Conservation (phyloP, 768 basidiomycete genomes). For the Panaeolus papilionaceus region DNA sequence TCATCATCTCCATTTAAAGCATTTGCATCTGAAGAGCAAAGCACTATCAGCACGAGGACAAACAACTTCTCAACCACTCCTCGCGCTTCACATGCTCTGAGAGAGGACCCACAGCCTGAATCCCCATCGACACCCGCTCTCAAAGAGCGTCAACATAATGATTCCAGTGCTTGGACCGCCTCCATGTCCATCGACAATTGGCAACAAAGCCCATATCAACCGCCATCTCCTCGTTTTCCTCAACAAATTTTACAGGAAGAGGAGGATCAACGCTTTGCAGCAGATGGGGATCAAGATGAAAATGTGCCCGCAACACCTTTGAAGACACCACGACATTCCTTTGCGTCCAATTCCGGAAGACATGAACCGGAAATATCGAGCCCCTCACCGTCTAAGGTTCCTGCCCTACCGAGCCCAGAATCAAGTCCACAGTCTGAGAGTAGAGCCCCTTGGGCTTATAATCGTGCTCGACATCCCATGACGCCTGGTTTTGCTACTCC, state of each 20-base stretch:
- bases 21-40: neutral
- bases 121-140: neutral
- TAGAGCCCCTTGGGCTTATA: neutral
- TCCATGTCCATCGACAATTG: slow-evolving; percentile 4
- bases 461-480: slow-evolving; percentile 16
- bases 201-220: slow-evolving; percentile 2
- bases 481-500: slow-evolving; percentile 40
- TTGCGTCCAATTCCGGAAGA: neutral
- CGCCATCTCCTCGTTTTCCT: neutral
- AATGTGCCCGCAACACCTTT: neutral
- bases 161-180: slow-evolving; percentile 5
- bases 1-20: neutral
- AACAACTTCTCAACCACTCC: neutral
- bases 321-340: neutral
- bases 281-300: neutral
- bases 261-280: neutral
- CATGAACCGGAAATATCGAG: slow-evolving; percentile 1
- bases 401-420: slow-evolving; percentile 6
- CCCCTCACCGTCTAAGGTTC: slow-evolving; percentile 3
- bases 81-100: neutral
- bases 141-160: neutral
- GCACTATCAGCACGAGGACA: neutral
- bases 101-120: neutral
- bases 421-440: neutral
- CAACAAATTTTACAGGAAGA: slow-evolving; percentile 4